Conservation (phyloP, 768 basidiomycete species). For the Holtermannia corniformis region DNA sequence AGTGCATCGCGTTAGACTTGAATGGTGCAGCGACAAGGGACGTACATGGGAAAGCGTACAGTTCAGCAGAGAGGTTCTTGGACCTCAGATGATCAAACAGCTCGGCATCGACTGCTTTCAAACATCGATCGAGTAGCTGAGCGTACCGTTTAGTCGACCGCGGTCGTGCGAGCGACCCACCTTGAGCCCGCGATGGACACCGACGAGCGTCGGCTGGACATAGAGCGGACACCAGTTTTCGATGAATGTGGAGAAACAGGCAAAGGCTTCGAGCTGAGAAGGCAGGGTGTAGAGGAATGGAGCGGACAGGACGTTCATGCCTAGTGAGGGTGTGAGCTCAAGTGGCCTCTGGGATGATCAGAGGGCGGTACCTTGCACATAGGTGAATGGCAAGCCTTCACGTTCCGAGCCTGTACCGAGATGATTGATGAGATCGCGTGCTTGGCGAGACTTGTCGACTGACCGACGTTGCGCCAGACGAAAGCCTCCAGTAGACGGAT, state of each 20-base stretch:
- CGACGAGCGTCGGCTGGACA: constrained; percentile 89
- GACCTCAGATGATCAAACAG: constrained; percentile 69
- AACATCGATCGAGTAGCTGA: constrained; percentile 83
- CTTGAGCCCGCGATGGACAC: constrained; percentile 88
- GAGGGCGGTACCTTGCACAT: constrained; percentile 61
- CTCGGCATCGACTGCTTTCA: constrained; percentile 83
- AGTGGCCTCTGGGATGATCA: not conserved
- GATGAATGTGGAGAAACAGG: constrained; percentile 91
- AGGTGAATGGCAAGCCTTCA: constrained; percentile 58
- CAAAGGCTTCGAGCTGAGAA: constrained; percentile 95
- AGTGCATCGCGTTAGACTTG: not conserved
- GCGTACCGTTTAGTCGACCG: not conserved
- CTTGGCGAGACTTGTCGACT: constrained; percentile 19
- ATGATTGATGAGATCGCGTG: too few species aligned
- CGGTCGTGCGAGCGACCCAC: constrained; percentile 44
- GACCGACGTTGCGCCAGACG: constrained; percentile 88
- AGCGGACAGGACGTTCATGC: constrained; percentile 97
- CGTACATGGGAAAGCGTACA: constrained; percentile 95
- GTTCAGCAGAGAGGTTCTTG: constrained; percentile 87
- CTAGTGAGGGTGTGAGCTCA: constrained; percentile 9
- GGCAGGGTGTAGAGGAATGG: constrained; percentile 97
- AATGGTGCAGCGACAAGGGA: constrained; percentile 10
- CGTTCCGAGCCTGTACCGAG: constrained; percentile 17
- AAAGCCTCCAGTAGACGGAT: constrained; percentile 94
- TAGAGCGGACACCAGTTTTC: constrained; percentile 92